Evolutionary conservation across 106 monocot genomes (phyloP).

Genomic region (Ottelia alismoides): DNA sequence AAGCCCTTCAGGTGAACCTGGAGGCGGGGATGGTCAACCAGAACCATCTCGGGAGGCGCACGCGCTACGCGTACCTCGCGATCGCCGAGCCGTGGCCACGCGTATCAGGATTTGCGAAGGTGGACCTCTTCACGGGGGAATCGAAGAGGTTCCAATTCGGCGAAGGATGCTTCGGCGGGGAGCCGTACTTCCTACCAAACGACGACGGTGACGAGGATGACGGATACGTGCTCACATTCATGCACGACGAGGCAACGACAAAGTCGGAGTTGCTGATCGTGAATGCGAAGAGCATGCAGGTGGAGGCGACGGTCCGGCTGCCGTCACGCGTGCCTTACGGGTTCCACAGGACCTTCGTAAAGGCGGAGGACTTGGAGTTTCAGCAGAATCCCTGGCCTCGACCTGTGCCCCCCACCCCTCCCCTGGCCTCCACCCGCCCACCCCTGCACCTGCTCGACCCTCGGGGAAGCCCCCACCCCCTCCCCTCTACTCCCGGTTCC

Average conservation of each 20-base stretch:
- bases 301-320: conserved; percentile 55
- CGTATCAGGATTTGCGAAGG: conserved; percentile 85
- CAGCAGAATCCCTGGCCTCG: no score
- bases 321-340: conserved; percentile 85
- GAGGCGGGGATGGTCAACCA: conserved; percentile 94
- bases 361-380: conserved; percentile 26
- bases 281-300: conserved; percentile 43
- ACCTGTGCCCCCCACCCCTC: no score
- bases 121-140: conserved; percentile 52
- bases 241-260: conserved; percentile 46
- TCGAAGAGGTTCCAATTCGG: conserved; percentile 40
- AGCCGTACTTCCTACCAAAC: conserved; percentile 66
- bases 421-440: no score
- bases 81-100: conserved; percentile 95
- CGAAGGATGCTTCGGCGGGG: conserved; percentile 43
- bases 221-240: conserved; percentile 42
- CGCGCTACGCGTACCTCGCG: conserved; percentile 70
- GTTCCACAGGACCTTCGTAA: conserved; percentile 85
- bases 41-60: conserved; percentile 53
- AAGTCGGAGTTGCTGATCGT: conserved; percentile 55
- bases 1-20: conserved; percentile 29
- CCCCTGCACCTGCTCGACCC: no score
- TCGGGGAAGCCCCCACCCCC: no score
- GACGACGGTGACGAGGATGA: conserved; percentile 33
- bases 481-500: no score